Conservation (phyloP, 352 stramenopile genomes). For the Phytophthora fragariae region DNA sequence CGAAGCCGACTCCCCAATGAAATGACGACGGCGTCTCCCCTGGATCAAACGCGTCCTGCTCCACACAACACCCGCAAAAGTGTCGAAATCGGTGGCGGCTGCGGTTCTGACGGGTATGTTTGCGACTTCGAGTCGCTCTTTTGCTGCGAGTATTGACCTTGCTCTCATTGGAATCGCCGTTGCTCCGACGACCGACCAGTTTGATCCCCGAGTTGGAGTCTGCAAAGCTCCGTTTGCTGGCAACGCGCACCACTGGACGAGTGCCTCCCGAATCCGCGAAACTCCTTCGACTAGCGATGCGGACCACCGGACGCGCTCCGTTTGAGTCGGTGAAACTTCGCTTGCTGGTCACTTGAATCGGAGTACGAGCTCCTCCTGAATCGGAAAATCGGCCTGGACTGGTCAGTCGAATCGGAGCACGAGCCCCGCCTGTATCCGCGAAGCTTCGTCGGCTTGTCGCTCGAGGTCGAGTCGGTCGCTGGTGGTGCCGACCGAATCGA, state of each 20-base stretch:
- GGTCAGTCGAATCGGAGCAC: not conserved
- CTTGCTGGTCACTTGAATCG: slow-evolving; percentile 6
- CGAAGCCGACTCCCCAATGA: slow-evolving; percentile 35
- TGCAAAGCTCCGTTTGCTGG: slow-evolving; percentile 12
- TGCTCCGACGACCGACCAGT: not conserved
- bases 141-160: slow-evolving; percentile 21
- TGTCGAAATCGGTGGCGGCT: slow-evolving; percentile 10
- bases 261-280: slow-evolving; percentile 2
- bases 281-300: not conserved
- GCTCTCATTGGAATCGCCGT: slow-evolving; percentile 1
- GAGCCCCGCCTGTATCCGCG: slow-evolving; percentile 3
- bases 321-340: slow-evolving; percentile 7
- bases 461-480: not conserved
- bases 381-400: not conserved
- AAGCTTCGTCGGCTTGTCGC: slow-evolving; percentile 24
- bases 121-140: slow-evolving; percentile 17
- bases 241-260: slow-evolving; percentile 9
- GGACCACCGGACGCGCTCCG: slow-evolving; percentile 3
- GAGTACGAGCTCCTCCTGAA: not conserved
- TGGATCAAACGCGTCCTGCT: slow-evolving; percentile 28
- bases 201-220: slow-evolving; percentile 19
- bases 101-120: slow-evolving; percentile 7
- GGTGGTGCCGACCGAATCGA: slow-evolving; percentile 28
- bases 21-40: slow-evolving; percentile 20
- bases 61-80: slow-evolving; percentile 22